Evolutionary conservation across 805 yeast species (phyloP).

Genomic region (Debaryomyces tyrocola): DNA sequence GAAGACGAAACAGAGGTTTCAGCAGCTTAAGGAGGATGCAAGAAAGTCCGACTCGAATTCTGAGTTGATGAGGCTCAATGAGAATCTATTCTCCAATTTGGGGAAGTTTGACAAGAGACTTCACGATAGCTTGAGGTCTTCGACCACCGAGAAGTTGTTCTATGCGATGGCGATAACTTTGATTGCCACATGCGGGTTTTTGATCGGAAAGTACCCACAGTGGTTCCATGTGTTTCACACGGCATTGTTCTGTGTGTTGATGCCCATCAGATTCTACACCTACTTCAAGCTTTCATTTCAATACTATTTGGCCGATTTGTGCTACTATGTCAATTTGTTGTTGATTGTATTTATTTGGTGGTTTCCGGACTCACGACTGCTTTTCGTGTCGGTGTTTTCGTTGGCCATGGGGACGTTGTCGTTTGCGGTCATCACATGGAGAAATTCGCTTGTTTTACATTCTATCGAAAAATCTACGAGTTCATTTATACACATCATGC

Average conservation of each 20-base stretch:
- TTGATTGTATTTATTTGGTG: constrained; percentile 77
- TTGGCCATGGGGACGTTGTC: constrained; percentile 86
- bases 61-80: constrained; percentile 34
- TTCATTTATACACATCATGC: constrained; percentile 86
- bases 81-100: constrained; percentile 28
- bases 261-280: constrained; percentile 84
- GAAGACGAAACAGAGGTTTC: constrained; percentile 32
- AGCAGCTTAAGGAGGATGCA: constrained; percentile 22
- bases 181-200: constrained; percentile 69
- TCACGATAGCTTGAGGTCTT: constrained; percentile 32
- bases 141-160: constrained; percentile 67
- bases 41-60: constrained; percentile 13
- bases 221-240: constrained; percentile 79
- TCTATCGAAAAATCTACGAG: constrained; percentile 90
- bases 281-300: constrained; percentile 80
- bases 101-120: constrained; percentile 37
- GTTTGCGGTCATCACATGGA: constrained; percentile 94
- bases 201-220: constrained; percentile 76
- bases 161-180: constrained; percentile 71
- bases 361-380: constrained; percentile 67
- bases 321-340: constrained; percentile 83
- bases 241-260: constrained; percentile 52
- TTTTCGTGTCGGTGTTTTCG: constrained; percentile 83
- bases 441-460: constrained; percentile 89
- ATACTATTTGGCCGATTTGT: constrained; percentile 86